Evolutionary conservation across 768 basidiomycete species (phyloP), one percentile per base, ranked within the genome.

Genomic region (Amanita rubescens): DNA sequence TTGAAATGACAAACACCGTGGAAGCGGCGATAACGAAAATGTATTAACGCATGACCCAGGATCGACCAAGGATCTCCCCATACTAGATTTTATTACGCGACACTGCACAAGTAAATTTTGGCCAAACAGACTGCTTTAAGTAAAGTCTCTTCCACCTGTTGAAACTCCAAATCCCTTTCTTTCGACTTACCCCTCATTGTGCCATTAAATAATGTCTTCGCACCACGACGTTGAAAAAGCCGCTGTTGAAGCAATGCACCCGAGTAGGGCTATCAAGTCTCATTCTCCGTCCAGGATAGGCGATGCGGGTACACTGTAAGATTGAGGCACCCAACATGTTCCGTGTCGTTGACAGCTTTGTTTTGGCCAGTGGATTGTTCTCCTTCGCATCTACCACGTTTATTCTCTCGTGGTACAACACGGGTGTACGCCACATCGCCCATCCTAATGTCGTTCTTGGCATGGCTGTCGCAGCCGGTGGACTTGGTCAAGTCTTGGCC

Each of bases 391-490:
- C 86, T 3, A 90, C 90, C 10, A 90, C 88, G 0, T 75, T 92
- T 61, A 82, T 92, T 51, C 72, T 90, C 32, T 90, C 87, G 4
- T 57, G 91, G 57, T 87, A 78, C 76, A 91, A 91, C 62, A 70
- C 79, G 25, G 66, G 74, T 15, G 75, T 78, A 1, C 76, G 82
- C n/a, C 62, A 68, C 20, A 72, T 90, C 57, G 57, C 61, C 15
- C 60, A 63, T 5, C 82, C 87, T 37, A 90, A 92, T 54, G 79
- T 82, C 25, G 81, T 91, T 45, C 76, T 92, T 46, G 93, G 90
- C 48, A 91, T 94, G 90, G 90, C 90, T 22, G 63, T 90, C 59
- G 87, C 83, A 68, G 80, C 80, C 57, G 93, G 92, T 58, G 93
- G 93, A 55, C 81, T 94, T 30, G 84, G 77, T 11, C 93, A 94